phyloP scores from a whole-genome alignment of 148 eudicot genomes.

The Pouteria glomerata region DNA sequence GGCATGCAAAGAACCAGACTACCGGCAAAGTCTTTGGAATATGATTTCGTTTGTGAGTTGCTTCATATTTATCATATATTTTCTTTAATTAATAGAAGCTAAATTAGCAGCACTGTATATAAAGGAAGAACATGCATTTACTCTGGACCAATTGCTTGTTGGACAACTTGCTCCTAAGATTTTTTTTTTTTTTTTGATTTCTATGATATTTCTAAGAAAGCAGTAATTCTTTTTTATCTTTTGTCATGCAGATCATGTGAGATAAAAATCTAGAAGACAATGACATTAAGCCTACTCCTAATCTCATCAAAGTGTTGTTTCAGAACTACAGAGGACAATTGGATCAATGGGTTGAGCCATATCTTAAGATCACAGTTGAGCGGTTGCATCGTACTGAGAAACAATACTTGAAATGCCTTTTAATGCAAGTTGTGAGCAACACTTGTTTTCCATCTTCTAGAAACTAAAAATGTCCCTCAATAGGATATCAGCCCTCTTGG shows the following conservation, averaged over 20 bases:
- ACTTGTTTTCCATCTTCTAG: neutral
- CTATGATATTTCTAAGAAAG: neutral
- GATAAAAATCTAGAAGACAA: constrained; percentile 89
- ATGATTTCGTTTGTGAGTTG: constrained; percentile 76
- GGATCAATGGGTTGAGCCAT: constrained; percentile 97
- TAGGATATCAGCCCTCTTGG: neutral
- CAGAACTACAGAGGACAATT: constrained; percentile 92
- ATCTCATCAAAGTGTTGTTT: constrained; percentile 89
- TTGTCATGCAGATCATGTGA: constrained; percentile 58
- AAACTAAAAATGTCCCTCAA: neutral
- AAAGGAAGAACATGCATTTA: neutral
- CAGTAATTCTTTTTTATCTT: neutral
- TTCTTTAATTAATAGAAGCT: neutral
- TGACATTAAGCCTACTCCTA: constrained; percentile 98
- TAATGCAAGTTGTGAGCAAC: constrained; percentile 83
- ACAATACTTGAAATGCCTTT: constrained; percentile 69
- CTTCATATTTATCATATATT: constrained; percentile 1
- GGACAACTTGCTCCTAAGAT: neutral
- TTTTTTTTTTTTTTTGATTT: constrained; percentile 2
- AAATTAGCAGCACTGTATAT: neutral
- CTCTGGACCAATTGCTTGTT: neutral
- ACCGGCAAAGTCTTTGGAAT: constrained; percentile 97
- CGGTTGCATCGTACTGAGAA: constrained; percentile 76
- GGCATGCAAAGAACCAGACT: constrained; percentile 90
- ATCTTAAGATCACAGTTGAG: constrained; percentile 67